A percentile compares a stretch with the other conserved stretches of the same genome.
phyloP scores from a whole-genome alignment of 768 basidiomycete genomes.

The Rhodocollybia butyracea region DNA sequence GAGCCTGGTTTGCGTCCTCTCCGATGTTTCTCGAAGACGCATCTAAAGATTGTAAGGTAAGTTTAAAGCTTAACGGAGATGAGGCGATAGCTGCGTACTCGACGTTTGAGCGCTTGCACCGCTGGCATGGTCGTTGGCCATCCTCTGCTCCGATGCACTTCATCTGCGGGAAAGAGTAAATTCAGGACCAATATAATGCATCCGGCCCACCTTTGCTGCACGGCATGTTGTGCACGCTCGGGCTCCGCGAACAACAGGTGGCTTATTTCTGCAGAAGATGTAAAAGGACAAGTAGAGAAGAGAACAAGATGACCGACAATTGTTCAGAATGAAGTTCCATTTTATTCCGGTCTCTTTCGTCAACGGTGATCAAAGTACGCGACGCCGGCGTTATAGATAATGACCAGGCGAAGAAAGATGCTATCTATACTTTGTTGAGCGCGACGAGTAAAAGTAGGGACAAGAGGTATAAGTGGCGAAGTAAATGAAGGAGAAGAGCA shows the following conservation, averaged over 20 bases:
- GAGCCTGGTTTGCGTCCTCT: slow-evolving; percentile 87
- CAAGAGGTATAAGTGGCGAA: background rate
- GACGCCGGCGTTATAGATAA: background rate
- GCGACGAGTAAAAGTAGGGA: too few species aligned
- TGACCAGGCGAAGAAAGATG: background rate
- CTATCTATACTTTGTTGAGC: too few species aligned
- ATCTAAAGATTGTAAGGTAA: slow-evolving; percentile 39
- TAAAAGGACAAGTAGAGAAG: slow-evolving; percentile 13
- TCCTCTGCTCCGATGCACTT: slow-evolving; percentile 90
- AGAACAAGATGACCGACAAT: background rate
- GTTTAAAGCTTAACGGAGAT: slow-evolving; percentile 12
- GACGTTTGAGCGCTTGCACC: slow-evolving; percentile 76
- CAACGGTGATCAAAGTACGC: slow-evolving; percentile 5
- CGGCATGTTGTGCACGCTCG: slow-evolving; percentile 84
- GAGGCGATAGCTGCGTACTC: slow-evolving; percentile 45
- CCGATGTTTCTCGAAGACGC: slow-evolving; percentile 86
- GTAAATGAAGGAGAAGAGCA: background rate
- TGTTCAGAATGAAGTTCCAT: slow-evolving; percentile 3
- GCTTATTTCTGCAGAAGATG: slow-evolving; percentile 33
- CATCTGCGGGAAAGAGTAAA: slow-evolving; percentile 53
- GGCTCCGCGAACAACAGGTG: slow-evolving; percentile 51
- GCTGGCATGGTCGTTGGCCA: slow-evolving; percentile 75
- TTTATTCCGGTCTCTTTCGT: background rate
- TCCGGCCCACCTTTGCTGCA: slow-evolving; percentile 62
- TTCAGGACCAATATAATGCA: slow-evolving; percentile 3